phyloP scores from a whole-genome alignment of 2,329 filamentous ascomycete species.

The Torrubiellomyces zombiae region DNA sequence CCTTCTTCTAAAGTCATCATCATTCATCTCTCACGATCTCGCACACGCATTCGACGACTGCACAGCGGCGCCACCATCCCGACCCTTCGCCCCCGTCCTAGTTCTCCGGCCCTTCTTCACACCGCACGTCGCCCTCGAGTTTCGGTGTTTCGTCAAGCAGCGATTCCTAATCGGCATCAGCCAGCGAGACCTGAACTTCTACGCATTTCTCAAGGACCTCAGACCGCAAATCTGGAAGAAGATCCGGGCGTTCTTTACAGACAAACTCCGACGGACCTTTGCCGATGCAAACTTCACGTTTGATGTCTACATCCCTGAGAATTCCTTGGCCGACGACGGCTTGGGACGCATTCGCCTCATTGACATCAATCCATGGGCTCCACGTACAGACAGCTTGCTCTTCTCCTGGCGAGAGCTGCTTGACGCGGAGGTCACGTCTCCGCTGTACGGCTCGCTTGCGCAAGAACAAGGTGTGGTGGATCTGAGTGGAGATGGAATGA shows the following conservation, averaged over 20 bases:
- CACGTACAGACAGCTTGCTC: constrained; percentile 70
- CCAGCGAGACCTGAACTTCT: constrained; percentile 82
- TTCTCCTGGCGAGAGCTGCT: constrained; percentile 86
- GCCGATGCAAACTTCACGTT: constrained; percentile 75
- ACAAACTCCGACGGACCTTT: constrained; percentile 59
- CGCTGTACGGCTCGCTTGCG: constrained; percentile 31
- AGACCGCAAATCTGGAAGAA: constrained; percentile 47
- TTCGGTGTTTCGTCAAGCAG: constrained; percentile 85
- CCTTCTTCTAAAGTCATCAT: constrained; percentile 81
- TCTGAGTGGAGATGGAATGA: constrained; percentile 18
- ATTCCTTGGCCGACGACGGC: constrained; percentile 33
- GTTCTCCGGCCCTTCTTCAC: constrained; percentile 78
- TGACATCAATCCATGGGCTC: constrained; percentile 91
- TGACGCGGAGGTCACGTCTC: constrained; percentile 45
- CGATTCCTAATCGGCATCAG: constrained; percentile 66
- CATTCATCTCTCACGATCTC: constrained; percentile 86
- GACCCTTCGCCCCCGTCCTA: constrained; percentile 54
- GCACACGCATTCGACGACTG: constrained; percentile 79
- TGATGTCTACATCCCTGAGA: constrained; percentile 77
- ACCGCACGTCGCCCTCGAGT: constrained; percentile 82
- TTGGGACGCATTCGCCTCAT: constrained; percentile 69
- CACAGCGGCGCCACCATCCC: constrained; percentile 20
- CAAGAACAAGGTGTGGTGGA: constrained; percentile 12
- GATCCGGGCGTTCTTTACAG: constrained; percentile 62
- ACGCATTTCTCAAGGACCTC: constrained; percentile 57